Conservation (phyloP, 1,284 basidiomycete genomes). For the Heterobasidion irregulare region DNA sequence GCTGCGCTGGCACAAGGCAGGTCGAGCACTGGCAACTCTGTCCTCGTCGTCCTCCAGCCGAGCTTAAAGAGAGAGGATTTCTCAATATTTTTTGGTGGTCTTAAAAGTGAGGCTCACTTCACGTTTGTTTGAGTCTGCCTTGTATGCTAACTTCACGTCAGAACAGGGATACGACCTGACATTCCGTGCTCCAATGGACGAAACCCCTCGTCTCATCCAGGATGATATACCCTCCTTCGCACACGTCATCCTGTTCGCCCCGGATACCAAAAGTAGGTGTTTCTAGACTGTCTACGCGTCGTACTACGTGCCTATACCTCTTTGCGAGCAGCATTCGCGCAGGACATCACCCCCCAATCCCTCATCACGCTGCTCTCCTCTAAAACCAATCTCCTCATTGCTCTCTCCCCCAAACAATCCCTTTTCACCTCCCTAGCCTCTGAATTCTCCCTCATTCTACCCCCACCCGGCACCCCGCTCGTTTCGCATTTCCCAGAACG, state of each 20-base stretch:
- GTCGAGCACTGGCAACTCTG: constrained; percentile 77
- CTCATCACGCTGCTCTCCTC: constrained; percentile 67
- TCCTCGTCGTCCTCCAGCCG: constrained; percentile 80
- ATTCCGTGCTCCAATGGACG: constrained; percentile 73
- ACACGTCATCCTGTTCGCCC: constrained; percentile 80
- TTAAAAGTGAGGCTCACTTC: constrained; percentile 48
- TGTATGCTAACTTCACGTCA: constrained; percentile 19
- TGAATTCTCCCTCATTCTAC: constrained; percentile 71
- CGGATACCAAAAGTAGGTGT: constrained; percentile 70
- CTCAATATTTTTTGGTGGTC: constrained; percentile 72
- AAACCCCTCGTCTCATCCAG: constrained; percentile 53
- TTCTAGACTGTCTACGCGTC: not conserved
- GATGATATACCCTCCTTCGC: constrained; percentile 71
- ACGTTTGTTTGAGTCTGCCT: not conserved
- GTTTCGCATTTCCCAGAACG: constrained; percentile 72
- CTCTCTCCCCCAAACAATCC: constrained; percentile 69
- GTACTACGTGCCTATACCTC: not conserved
- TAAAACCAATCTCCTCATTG: constrained; percentile 80
- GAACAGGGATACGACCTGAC: constrained; percentile 76
- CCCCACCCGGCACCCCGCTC: constrained; percentile 65
- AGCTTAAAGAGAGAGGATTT: constrained; percentile 58
- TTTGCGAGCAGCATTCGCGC: constrained; percentile 45
- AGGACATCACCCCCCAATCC: constrained; percentile 75
- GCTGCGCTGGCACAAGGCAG: constrained; percentile 32
- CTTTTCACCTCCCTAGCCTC: constrained; percentile 62